phyloP scores from a whole-genome alignment of 148 eudicot genomes.

The Vaccinium myrtillus region DNA sequence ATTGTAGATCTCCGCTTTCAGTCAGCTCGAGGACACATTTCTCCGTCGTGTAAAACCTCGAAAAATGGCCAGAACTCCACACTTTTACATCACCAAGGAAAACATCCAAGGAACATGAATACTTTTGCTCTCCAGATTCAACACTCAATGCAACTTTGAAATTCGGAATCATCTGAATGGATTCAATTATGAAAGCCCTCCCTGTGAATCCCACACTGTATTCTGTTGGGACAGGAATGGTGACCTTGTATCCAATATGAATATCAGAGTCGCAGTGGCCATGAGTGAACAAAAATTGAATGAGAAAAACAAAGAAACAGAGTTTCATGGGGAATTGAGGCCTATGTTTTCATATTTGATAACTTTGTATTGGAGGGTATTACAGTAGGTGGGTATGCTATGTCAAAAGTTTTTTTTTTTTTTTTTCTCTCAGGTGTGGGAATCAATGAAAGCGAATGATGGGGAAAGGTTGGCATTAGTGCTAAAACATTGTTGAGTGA shows the following conservation, averaged over 20 bases:
- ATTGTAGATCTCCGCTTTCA: constrained; percentile 55
- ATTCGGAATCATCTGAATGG: constrained; percentile 38
- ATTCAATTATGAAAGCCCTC: constrained; percentile 74
- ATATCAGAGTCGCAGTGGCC: constrained; percentile 46
- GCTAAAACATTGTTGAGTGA: constrained; percentile 10
- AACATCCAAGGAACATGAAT: constrained; percentile 71
- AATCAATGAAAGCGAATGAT: constrained; percentile 18
- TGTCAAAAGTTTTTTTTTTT: neutral
- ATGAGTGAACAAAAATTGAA: constrained; percentile 28
- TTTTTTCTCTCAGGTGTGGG: constrained; percentile 18
- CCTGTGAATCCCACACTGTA: constrained; percentile 60
- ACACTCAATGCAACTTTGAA: constrained; percentile 63
- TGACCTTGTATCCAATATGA: constrained; percentile 49
- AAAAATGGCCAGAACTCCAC: constrained; percentile 82
- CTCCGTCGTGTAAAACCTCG: constrained; percentile 51
- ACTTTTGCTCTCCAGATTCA: constrained; percentile 50
- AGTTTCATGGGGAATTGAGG: constrained; percentile 44
- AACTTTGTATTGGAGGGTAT: neutral
- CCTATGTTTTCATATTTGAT: constrained; percentile 2
- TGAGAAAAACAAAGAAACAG: constrained; percentile 31
- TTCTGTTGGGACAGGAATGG: constrained; percentile 57
- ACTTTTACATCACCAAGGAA: constrained; percentile 72
- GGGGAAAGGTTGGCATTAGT: constrained; percentile 19
- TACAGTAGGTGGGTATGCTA: constrained; percentile 18
- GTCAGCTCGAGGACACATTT: constrained; percentile 73